Base-by-base conservation (phyloP, 2,329 filamentous ascomycete species). In the Penicillium sp. region DNA sequence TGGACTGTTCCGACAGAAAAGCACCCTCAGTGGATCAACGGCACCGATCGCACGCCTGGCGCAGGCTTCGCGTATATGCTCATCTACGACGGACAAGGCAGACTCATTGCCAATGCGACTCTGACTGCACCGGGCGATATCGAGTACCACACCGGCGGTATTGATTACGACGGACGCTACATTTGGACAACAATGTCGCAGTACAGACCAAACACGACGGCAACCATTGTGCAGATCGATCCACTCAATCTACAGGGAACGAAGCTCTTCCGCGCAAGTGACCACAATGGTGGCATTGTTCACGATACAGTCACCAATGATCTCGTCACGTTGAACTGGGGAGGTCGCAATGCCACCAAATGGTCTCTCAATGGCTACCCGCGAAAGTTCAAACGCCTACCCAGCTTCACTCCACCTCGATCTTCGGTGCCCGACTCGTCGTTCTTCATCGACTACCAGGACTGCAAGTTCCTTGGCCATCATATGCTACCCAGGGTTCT, bases 11-110 rank as follows among this genome's bases (percentile, higher is more conserved):
- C 61, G 1, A 76, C 73, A 3, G 44, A 66, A 12, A 71, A 70
- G 47, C 76, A 71, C 54, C 51, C 57, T 42, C 46, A 82, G 67
- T 83, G 83, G 77, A 81, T 85, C 42, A 29, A 29, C 27, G 27
- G 27, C 27, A 29, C 27, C 27, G 27, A 29, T 29, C 27, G 27
- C 9, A 29, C 27, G 27, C 27, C 27, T 29, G 27, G 27, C 27
- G 27, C 27, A 10, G 27, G 27, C 27, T 29, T 29, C 27, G 27
- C 27, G 9, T 9, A 29, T 7, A 29, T 29, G 27, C 27, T 29
- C 9, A 29, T 29, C 8, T 29, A 29, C 9, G 27, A 29, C 27
- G 27, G 8, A 12, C 27, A 29, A 29, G 27, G 27, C 27, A 29
- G 27, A 9, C 27, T 29, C 27, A 29, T 29, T 4, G 27, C 27